phyloP scores from a whole-genome alignment of 371 early-diverging fungal species.

The Mortierella sp. region DNA sequence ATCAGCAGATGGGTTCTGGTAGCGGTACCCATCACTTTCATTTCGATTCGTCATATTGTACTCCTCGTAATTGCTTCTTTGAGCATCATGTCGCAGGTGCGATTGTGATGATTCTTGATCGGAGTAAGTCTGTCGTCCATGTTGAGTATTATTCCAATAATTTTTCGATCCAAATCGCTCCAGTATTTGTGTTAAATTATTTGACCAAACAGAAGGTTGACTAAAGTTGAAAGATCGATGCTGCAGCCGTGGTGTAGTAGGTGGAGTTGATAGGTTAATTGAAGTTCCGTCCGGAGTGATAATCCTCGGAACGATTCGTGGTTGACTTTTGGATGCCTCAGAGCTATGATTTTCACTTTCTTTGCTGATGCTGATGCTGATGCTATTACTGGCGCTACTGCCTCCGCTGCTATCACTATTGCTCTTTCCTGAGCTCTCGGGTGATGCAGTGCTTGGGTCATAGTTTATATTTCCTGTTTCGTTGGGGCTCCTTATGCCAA shows the following conservation, averaged over 20 bases:
- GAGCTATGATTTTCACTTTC: not conserved
- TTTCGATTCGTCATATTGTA: not conserved
- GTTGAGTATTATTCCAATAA: not conserved
- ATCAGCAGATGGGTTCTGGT: not conserved
- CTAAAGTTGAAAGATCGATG: not conserved
- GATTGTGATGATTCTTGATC: not conserved
- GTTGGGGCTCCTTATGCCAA: too few species aligned
- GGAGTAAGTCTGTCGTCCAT: not conserved
- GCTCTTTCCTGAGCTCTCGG: not conserved
- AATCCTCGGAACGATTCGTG: conserved; percentile 30
- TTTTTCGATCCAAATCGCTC: conserved; percentile 9
- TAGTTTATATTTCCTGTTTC: too few species aligned
- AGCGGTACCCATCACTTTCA: too few species aligned
- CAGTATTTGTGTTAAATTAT: conserved; percentile 12
- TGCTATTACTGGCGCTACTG: not conserved
- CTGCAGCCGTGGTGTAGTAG: conserved; percentile 26
- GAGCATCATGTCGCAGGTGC: too few species aligned
- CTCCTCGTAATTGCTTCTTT: not conserved
- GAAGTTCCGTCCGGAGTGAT: conserved; percentile 37
- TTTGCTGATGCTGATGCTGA: not conserved
- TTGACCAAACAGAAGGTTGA: conserved; percentile 16
- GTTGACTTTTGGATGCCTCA: conserved; percentile 1
- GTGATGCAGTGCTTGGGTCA: not conserved
- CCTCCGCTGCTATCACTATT: not conserved
- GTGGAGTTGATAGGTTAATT: conserved; percentile 39